Conservation (phyloP, 2,329 filamentous ascomycete species). For the Metarhizium robertsii region DNA sequence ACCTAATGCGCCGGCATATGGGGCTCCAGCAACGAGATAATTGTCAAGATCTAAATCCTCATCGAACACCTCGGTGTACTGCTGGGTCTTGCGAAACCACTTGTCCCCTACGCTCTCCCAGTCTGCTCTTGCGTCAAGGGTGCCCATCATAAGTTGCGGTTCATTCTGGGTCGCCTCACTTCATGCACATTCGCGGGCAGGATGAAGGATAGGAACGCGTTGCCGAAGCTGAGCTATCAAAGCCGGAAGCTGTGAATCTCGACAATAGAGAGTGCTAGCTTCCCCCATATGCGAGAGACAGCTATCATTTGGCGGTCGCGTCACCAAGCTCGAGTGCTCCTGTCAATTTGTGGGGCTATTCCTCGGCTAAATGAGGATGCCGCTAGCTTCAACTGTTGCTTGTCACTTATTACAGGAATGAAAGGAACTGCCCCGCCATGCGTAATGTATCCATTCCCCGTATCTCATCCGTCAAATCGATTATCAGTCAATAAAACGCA, state of each 20-base stretch:
- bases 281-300: background rate
- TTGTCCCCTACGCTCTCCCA: slow-evolving; percentile 91
- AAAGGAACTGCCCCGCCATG: slow-evolving; percentile 3
- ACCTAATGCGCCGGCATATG: slow-evolving; percentile 91
- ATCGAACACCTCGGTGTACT: slow-evolving; percentile 91
- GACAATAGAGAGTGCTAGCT: background rate
- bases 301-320: background rate
- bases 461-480: too few species aligned
- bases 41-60: slow-evolving; percentile 90
- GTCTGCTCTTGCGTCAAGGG: slow-evolving; percentile 64
- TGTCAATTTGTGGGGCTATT: slow-evolving; percentile 16
- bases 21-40: slow-evolving; percentile 83
- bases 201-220: background rate
- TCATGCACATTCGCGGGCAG: background rate
- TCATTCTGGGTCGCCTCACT: slow-evolving; percentile 4
- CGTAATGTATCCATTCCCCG: too few species aligned
- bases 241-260: background rate
- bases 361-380: slow-evolving; percentile 18
- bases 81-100: slow-evolving; percentile 90
- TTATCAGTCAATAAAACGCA: background rate
- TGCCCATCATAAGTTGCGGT: slow-evolving; percentile 37
- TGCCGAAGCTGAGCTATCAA: background rate
- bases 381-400: background rate
- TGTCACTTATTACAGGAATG: too few species aligned
- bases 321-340: slow-evolving; percentile 1